These are phyloP conservation scores for Kwoniella pini DNA, from an alignment of 768 basidiomycete species.

Conservation along the genomic window DNA sequence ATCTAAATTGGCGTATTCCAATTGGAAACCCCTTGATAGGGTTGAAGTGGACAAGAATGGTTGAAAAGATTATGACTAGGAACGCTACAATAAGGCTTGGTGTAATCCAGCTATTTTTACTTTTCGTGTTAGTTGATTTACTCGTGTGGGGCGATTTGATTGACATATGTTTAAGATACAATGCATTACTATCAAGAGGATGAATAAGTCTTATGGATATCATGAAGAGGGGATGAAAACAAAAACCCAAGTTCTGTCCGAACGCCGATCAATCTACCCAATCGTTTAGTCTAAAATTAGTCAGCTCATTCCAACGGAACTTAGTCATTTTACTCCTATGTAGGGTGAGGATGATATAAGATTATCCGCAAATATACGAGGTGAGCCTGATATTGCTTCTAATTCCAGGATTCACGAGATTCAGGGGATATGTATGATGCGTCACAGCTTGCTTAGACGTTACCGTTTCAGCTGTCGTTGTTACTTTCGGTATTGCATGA, in stretches of 20 bases:
- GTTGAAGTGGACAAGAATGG: not conserved
- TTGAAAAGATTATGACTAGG: not conserved
- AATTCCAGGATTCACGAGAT: not conserved
- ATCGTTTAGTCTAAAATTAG: slow-evolving; percentile 5
- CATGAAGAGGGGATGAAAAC: too few species aligned
- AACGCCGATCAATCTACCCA: not conserved
- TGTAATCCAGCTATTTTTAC: too few species aligned
- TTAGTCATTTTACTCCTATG: too few species aligned
- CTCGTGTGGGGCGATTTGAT: too few species aligned
- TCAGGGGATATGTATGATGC: not conserved
- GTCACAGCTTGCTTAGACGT: slow-evolving; percentile 14
- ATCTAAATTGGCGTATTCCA: not conserved
- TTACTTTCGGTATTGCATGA: too few species aligned
- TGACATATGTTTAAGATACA: too few species aligned
- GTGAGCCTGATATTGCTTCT: not conserved
- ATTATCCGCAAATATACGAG: not conserved
- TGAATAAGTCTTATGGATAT: too few species aligned
- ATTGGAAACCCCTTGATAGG: not conserved
- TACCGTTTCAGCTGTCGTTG: not conserved
- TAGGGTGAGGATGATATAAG: too few species aligned
- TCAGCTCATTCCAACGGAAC: slow-evolving; percentile 19
- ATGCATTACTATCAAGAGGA: too few species aligned
- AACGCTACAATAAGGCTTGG: not conserved
- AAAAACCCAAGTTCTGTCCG: too few species aligned
- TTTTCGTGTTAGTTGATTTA: too few species aligned